These are phyloP conservation scores for bread wheat (Triticum aestivum) DNA, from an alignment of 176 grass and related monocot genomes.

Conservation along the genomic window DNA sequence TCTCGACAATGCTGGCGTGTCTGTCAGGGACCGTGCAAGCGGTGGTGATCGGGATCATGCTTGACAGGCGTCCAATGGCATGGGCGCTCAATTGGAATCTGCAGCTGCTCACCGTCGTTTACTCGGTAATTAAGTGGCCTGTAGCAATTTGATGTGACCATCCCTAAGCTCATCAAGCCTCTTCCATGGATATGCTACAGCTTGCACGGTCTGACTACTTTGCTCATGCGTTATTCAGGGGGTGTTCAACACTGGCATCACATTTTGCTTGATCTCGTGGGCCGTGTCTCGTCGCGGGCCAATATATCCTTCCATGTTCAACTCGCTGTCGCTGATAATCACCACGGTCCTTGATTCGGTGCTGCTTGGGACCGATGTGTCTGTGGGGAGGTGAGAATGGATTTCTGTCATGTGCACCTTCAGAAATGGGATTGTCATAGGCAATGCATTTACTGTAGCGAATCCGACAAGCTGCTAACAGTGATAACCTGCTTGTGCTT, in stretches of 20 bases:
- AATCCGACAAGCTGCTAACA: not conserved
- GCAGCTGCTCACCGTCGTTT: slow-evolving; percentile 36
- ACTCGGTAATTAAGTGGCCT: slow-evolving; percentile 20
- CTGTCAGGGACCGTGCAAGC: slow-evolving; percentile 21
- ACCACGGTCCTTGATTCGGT: slow-evolving; percentile 21
- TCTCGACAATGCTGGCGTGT: slow-evolving; percentile 39
- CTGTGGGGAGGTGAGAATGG: slow-evolving; percentile 33
- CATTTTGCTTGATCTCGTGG: slow-evolving; percentile 49
- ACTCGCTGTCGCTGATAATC: slow-evolving; percentile 39
- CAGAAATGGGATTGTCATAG: not conserved
- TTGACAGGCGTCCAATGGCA: not conserved
- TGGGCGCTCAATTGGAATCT: slow-evolving; percentile 46
- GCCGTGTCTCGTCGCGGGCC: slow-evolving; percentile 24
- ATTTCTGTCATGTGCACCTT: not conserved
- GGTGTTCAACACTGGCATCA: slow-evolving; percentile 35
- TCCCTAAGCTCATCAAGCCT: not conserved
- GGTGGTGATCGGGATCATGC: not conserved
- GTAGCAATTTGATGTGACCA: too few species aligned
- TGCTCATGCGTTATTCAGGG: slow-evolving; percentile 9
- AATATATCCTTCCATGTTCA: slow-evolving; percentile 55
- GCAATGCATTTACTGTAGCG: not conserved
- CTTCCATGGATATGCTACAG: not conserved
- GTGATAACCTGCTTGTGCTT: not conserved
- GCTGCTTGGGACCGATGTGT: slow-evolving; percentile 36
- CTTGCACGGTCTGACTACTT: not conserved